phyloP scores from a whole-genome alignment of 208 protist species.

The Crithidia bombi region DNA sequence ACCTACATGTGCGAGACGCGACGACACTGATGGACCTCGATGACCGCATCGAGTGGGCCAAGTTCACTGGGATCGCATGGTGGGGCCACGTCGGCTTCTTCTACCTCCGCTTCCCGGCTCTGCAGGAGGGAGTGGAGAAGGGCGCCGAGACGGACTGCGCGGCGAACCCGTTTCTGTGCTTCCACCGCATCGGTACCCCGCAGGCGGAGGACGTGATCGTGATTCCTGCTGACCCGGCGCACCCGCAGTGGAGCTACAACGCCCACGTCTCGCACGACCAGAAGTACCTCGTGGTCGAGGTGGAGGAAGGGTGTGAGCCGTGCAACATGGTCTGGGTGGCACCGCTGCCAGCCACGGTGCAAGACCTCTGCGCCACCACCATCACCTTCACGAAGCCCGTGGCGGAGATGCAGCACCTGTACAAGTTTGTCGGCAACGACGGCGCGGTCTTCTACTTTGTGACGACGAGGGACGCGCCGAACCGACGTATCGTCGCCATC shows the following conservation, averaged over 20 bases:
- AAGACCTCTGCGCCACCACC: conserved; percentile 30
- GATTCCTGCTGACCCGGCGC: conserved; percentile 53
- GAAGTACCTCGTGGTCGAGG: conserved; percentile 67
- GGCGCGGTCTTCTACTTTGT: conserved; percentile 81
- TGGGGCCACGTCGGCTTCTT: conserved; percentile 91
- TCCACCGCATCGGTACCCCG: conserved; percentile 81
- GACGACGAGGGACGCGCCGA: conserved; percentile 88
- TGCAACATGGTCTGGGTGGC: conserved; percentile 85
- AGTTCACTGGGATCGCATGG: conserved; percentile 90
- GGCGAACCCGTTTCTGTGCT: conserved; percentile 84
- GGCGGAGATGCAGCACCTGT: conserved; percentile 84
- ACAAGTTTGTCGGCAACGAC: conserved; percentile 90
- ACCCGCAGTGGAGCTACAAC: conserved; percentile 69
- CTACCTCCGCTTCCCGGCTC: conserved; percentile 86
- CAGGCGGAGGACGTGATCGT: conserved; percentile 83
- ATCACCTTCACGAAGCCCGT: conserved; percentile 71
- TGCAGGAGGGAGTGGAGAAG: conserved; percentile 61
- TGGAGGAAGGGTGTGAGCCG: conserved; percentile 78
- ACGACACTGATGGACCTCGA: conserved; percentile 50
- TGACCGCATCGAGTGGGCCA: conserved; percentile 87
- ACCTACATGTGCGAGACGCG: conserved; percentile 70
- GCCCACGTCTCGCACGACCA: conserved; percentile 83
- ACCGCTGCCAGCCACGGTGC: conserved; percentile 40
- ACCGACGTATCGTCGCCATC: conserved; percentile 82
- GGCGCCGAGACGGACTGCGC: conserved; percentile 87